phyloP scores from a whole-genome alignment of 371 early-diverging fungal genomes.

The Rhizopus delemar region DNA sequence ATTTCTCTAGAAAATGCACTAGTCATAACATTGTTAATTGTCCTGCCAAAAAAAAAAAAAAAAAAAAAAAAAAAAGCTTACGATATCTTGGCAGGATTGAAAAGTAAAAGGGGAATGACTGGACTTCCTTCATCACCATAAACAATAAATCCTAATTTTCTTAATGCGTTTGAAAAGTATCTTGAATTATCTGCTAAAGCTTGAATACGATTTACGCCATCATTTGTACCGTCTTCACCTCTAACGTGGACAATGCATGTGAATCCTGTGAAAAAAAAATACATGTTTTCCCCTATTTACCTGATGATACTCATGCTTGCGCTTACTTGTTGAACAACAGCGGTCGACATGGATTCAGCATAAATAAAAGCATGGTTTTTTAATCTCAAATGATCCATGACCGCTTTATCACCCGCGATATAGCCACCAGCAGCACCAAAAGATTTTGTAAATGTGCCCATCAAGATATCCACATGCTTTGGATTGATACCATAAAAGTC shows the following conservation, averaged over 20 bases:
- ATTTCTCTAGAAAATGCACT: conserved; percentile 94
- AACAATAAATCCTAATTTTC: conserved; percentile 93
- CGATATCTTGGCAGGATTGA: conserved; percentile 97
- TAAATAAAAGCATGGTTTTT: conserved; percentile 84
- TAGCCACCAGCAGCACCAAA: conserved; percentile 99
- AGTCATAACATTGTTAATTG: not conserved
- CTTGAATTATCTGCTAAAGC: conserved; percentile 86
- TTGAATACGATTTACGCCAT: conserved; percentile 83
- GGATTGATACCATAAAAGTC: conserved; percentile 94
- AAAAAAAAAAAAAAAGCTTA: conserved; percentile 26
- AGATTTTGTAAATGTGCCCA: conserved; percentile 99
- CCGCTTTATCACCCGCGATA: conserved; percentile 79
- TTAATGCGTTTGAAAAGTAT: conserved; percentile 84
- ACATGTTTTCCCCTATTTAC: not conserved
- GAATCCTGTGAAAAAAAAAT: conserved; percentile 10
- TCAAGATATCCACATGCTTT: conserved; percentile 91
- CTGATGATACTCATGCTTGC: conserved; percentile 85
- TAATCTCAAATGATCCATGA: conserved; percentile 87
- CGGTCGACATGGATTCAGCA: conserved; percentile 92
- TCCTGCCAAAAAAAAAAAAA: not conserved
- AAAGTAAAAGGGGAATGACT: conserved; percentile 96
- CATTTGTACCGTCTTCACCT: conserved; percentile 61
- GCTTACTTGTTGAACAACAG: conserved; percentile 92
- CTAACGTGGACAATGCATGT: not conserved
- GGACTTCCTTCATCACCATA: conserved; percentile 95